phyloP scores from a whole-genome alignment of 2,329 filamentous ascomycete species.

The Talaromyces piceae region DNA sequence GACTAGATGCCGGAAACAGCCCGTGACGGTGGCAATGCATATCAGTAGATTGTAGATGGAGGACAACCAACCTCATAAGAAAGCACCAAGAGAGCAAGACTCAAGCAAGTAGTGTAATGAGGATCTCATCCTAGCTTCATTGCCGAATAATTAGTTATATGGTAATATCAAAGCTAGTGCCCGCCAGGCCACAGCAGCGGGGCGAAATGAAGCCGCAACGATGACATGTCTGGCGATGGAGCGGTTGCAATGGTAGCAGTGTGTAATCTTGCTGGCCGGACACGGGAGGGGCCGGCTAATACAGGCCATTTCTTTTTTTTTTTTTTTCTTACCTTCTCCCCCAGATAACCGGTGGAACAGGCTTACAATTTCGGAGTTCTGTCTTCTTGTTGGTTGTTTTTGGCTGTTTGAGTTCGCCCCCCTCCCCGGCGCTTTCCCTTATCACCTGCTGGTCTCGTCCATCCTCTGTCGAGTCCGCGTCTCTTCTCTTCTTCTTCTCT shows the following conservation, averaged over 20 bases:
- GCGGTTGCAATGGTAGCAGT: constrained; percentile 1
- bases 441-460: not conserved
- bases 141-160: not conserved
- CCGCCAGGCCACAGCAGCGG: not conserved
- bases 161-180: not conserved
- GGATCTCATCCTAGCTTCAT: too few species aligned
- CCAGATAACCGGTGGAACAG: not conserved
- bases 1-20: not conserved
- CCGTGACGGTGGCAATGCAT: not conserved
- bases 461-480: not conserved
- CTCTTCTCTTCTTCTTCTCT: too few species aligned
- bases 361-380: not conserved
- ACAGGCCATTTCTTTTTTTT: not conserved
- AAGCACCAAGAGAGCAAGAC: too few species aligned
- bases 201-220: not conserved
- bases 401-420: too few species aligned
- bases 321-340: not conserved
- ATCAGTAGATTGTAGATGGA: not conserved
- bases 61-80: not conserved
- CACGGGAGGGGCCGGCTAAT: not conserved
- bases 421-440: not conserved
- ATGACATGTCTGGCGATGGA: constrained; percentile 1
- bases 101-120: too few species aligned
- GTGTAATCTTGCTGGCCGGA: not conserved
- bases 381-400: not conserved